phyloP scores from a whole-genome alignment of 2,329 filamentous ascomycete species.

The Tolypocladium album region DNA sequence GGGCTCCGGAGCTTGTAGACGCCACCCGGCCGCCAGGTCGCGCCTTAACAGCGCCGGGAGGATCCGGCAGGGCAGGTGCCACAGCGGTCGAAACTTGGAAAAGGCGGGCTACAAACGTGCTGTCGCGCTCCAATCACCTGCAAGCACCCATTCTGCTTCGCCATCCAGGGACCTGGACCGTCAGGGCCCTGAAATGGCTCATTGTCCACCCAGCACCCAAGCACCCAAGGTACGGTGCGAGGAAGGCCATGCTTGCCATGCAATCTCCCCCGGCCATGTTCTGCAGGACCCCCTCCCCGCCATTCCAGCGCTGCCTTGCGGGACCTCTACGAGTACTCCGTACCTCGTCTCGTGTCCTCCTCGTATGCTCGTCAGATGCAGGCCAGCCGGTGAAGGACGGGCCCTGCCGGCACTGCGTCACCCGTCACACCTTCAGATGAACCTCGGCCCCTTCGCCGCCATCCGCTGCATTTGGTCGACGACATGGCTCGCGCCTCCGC shows the following conservation, averaged over 20 bases:
- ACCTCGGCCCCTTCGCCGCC: background rate
- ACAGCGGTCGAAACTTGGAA: background rate
- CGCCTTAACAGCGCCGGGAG: constrained; percentile 3
- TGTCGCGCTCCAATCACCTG: background rate
- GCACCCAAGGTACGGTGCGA: background rate
- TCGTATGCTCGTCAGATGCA: no score
- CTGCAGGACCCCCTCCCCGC: background rate
- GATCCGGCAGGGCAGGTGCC: constrained; percentile 4
- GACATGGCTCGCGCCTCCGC: background rate
- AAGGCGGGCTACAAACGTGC: background rate
- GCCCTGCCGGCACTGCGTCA: background rate
- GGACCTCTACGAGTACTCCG: no score
- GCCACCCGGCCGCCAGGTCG: background rate
- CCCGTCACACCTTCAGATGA: background rate
- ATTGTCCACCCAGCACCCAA: background rate
- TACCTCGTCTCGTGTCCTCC: background rate
- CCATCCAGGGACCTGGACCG: background rate
- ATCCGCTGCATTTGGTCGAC: background rate
- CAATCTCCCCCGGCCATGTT: background rate
- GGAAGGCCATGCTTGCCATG: background rate
- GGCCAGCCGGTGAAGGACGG: background rate
- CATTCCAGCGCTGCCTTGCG: background rate
- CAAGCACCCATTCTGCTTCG: background rate
- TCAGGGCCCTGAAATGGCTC: background rate
- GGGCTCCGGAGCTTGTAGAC: background rate